These are phyloP conservation scores for Trichosanthes cucumerina DNA, from an alignment of 306 rosid species.

Conservation along the genomic window DNA sequence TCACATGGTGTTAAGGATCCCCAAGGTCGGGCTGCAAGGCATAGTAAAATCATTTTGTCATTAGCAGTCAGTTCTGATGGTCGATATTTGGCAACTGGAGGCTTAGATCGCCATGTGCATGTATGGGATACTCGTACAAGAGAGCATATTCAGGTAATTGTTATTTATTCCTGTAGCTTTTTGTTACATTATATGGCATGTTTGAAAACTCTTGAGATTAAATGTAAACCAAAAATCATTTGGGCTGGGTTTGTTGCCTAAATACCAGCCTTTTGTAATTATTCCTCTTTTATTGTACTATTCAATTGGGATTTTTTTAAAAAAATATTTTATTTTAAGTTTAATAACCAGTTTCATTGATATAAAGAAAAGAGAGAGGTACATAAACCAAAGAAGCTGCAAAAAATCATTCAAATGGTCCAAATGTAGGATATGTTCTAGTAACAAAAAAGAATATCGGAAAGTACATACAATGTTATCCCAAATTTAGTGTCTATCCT, in stretches of 20 bases:
- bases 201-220: not conserved
- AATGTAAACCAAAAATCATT: not conserved
- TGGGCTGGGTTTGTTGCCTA: not conserved
- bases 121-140: slow-evolving; percentile 88
- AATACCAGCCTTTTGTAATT: not conserved
- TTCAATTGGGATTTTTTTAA: not conserved
- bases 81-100: slow-evolving; percentile 82
- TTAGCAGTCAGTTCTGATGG: slow-evolving; percentile 85
- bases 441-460: not conserved
- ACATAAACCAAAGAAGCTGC: not conserved
- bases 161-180: not conserved
- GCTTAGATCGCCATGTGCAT: slow-evolving; percentile 93
- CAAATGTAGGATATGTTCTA: not conserved
- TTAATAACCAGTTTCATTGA: not conserved
- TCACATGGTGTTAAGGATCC: slow-evolving; percentile 78
- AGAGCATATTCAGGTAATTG: slow-evolving; percentile 72
- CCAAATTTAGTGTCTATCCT: not conserved
- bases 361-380: not conserved
- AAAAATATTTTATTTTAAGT: not conserved
- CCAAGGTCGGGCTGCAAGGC: slow-evolving; percentile 62
- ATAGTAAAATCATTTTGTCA: slow-evolving; percentile 54
- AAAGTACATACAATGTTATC: not conserved
- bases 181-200: not conserved
- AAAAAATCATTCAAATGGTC: not conserved
- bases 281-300: not conserved